phyloP scores from a whole-genome alignment of 345 rosid species.

The Citrus mangshanensis region DNA sequence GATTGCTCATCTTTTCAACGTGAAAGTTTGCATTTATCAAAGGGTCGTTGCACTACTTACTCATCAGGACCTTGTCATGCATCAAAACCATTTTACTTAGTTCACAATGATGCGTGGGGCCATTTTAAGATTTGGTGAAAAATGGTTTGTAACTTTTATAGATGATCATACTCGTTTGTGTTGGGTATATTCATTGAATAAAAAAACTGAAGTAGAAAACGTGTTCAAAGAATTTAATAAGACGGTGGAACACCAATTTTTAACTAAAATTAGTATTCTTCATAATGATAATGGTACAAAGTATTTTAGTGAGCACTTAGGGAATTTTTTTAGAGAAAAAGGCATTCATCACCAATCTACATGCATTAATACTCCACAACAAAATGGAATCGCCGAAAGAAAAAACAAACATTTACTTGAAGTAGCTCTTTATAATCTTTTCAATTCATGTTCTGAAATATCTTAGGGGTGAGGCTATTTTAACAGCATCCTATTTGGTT shows the following conservation, averaged over 20 bases:
- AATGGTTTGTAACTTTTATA: conserved; percentile 5
- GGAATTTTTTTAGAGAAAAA: not conserved
- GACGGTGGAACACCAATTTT: not conserved
- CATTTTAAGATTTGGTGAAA: too few relatives aligned
- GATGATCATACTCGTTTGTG: not conserved
- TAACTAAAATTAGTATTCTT: not conserved
- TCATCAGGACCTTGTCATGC: not conserved
- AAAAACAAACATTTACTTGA: not conserved
- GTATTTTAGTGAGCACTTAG: too few relatives aligned
- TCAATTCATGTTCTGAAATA: not conserved
- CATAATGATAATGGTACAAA: too few relatives aligned
- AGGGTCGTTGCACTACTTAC: not conserved
- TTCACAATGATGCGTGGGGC: not conserved
- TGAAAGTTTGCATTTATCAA: not conserved
- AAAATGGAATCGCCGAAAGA: not conserved
- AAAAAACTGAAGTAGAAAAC: not conserved
- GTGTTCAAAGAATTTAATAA: not conserved
- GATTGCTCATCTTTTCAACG: not conserved
- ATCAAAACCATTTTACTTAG: not conserved
- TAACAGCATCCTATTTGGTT: not conserved
- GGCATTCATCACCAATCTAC: not conserved
- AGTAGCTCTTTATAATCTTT: not conserved
- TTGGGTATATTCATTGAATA: not conserved
- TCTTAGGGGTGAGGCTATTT: not conserved
- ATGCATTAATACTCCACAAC: not conserved